Conservation (phyloP, 2,329 filamentous ascomycete species). For the Stylonectria norvegica region DNA sequence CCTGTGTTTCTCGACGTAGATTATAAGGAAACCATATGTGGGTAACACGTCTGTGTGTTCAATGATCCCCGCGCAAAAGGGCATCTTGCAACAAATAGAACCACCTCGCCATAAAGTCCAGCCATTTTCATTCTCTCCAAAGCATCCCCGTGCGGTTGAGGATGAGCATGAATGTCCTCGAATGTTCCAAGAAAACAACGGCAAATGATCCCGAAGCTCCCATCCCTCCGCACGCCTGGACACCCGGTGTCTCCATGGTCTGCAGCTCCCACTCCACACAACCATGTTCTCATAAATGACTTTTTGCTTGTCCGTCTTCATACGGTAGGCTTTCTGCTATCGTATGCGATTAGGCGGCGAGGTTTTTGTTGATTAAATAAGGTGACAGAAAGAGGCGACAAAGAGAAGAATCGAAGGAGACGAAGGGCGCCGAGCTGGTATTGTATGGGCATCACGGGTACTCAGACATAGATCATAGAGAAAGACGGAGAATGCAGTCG, state of each 20-base stretch:
- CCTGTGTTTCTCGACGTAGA: slow-evolving; percentile 21
- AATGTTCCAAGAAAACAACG: slow-evolving; percentile 13
- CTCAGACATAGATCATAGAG: slow-evolving; percentile 53
- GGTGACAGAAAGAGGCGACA: slow-evolving; percentile 35
- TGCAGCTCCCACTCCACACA: slow-evolving; percentile 32
- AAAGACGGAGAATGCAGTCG: slow-evolving; percentile 22
- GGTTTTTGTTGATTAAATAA: slow-evolving; percentile 38
- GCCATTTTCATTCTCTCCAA: slow-evolving; percentile 20
- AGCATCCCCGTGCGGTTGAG: slow-evolving; percentile 11
- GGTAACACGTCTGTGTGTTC: slow-evolving; percentile 20
- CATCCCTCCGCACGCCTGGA: slow-evolving; percentile 13
- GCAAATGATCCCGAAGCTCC: slow-evolving; percentile 6
- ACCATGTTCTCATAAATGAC: slow-evolving; percentile 36
- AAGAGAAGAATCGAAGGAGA: slow-evolving; percentile 45
- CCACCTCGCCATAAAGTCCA: slow-evolving; percentile 18
- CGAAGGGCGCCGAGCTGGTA: slow-evolving; percentile 55
- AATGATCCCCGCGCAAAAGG: slow-evolving; percentile 15
- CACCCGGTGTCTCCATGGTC: slow-evolving; percentile 28
- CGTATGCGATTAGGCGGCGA: slow-evolving; percentile 36
- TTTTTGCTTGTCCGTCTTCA: slow-evolving; percentile 31
- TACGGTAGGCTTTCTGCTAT: slow-evolving; percentile 34
- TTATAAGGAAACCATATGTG: slow-evolving; percentile 30
- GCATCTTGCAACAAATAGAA: slow-evolving; percentile 9
- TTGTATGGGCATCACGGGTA: slow-evolving; percentile 58
- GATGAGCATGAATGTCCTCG: slow-evolving; percentile 8